Evolutionary conservation across 164 flowering plant genomes (phyloP).

Genomic region (Stephania cephalantha): DNA sequence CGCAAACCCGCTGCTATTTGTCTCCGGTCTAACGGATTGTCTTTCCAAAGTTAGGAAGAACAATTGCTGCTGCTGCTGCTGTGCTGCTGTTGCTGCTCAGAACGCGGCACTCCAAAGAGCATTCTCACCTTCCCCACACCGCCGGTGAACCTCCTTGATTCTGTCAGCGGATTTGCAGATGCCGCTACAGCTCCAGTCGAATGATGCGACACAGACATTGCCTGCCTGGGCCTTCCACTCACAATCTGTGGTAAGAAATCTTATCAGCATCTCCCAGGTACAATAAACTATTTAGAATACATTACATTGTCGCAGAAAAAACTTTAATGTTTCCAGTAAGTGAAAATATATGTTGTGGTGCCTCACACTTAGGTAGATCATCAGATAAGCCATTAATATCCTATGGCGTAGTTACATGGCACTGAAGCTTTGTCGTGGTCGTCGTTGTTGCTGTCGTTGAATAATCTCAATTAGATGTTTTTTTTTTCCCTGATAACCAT

Average conservation of each 20-base stretch:
- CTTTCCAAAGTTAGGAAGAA: slow-evolving; percentile 33
- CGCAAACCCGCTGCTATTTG: slow-evolving; percentile 9
- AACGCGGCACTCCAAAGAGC: slow-evolving; percentile 66
- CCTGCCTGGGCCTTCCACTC: slow-evolving; percentile 99
- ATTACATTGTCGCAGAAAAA: neutral
- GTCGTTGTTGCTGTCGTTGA: too few species aligned
- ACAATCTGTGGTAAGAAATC: slow-evolving; percentile 50
- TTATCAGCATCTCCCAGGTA: slow-evolving; percentile 10
- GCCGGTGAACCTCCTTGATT: slow-evolving; percentile 81
- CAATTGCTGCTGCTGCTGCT: neutral
- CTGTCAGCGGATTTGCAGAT: slow-evolving; percentile 85
- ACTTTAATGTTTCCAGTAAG: neutral
- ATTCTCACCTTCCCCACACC: slow-evolving; percentile 85
- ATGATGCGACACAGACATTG: slow-evolving; percentile 84
- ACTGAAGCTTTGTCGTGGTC: neutral
- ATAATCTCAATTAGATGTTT: too few species aligned
- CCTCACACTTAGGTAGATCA: neutral
- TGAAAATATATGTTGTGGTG: neutral
- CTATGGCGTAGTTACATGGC: neutral
- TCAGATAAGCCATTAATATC: neutral
- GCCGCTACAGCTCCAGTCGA: slow-evolving; percentile 97
- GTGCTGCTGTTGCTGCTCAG: slow-evolving; percentile 18
- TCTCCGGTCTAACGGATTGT: slow-evolving; percentile 8
- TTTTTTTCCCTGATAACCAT: too few species aligned
- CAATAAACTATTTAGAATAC: neutral